Evolutionary conservation across 345 rosid genomes (phyloP), one percentile per base, ranked within the genome.

Genomic region (Lagerstroemia speciosa): DNA sequence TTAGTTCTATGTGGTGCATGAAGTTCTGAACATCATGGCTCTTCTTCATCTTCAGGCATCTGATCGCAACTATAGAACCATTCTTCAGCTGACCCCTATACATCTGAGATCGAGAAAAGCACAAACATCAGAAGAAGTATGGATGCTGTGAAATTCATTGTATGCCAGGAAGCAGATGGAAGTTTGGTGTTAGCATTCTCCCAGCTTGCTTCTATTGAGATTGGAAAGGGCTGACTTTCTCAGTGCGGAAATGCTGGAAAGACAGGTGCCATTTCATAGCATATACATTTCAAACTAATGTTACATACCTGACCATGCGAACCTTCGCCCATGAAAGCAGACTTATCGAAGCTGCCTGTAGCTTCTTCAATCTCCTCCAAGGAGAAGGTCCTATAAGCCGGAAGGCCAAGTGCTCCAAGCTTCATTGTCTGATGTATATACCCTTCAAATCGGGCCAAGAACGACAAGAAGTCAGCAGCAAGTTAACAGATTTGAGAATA

Each of bases 261-360:
- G 8, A 12, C 65, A 30, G 24, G 53, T 3, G 24, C 53, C 16
- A 48, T 15, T 53, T 2, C 9, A n/a, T 53, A 24, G 14, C 2
- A 0, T 53, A 53, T 53, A 2, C 8, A 52, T 22, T 22, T 52
- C 62, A 24, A 57, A 57, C 32, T 26, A 6, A 57, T 27, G 5
- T 57, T 38, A 61, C 68, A 19, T 81, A 86, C 97, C 93, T 88
- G 95, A 32, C 99, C 99, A 66, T 82, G 86, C 81, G 96, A 94
- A 30, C 92, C 93, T 87, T 91, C 92, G 61, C 97, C 98, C 83
- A 94, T 94, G 74, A 91, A 94, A 80, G 92, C 84, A 69, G 92
- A 82, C 43, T 93, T 78, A 68, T 88, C 84, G n/a, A 89, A 94
- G 81, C 88, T 88, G 69, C 79, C 82, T 50, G 99, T 91, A 9